Evolutionary conservation across 495 filamentous ascomycete species (phyloP).

Genomic region (Chaetomium tenue): DNA sequence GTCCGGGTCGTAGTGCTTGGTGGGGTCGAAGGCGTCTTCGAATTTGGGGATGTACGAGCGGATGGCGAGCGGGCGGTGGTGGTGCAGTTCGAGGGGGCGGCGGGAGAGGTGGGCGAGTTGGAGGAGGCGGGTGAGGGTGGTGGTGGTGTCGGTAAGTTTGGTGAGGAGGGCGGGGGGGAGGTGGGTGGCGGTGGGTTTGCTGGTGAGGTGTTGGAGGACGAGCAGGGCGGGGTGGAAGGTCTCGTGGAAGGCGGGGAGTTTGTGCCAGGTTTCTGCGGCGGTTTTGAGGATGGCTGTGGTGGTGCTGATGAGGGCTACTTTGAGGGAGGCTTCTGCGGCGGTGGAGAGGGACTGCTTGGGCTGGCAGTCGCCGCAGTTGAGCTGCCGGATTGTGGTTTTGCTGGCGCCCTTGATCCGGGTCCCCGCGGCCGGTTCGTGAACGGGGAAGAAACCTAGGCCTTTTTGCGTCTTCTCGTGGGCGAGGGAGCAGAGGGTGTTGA

Average conservation of each 20-base stretch:
- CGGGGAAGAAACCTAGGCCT: conserved; percentile 57
- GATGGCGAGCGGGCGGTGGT: conserved; percentile 86
- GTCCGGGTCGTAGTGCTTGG: conserved; percentile 94
- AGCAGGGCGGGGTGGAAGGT: conserved; percentile 61
- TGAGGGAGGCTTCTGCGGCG: conserved; percentile 47
- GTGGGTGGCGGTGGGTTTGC: conserved; percentile 51
- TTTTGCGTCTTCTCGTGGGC: conserved; percentile 51
- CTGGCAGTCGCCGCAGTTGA: conserved; percentile 55
- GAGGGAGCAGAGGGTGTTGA: conserved; percentile 72
- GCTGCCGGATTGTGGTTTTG: conserved; percentile 40
- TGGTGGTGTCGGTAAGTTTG: conserved; percentile 41
- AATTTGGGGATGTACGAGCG: conserved; percentile 90
- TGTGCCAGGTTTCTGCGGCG: conserved; percentile 62
- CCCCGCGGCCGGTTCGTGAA: conserved; percentile 55
- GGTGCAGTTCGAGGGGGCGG: conserved; percentile 79
- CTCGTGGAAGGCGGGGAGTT: conserved; percentile 69
- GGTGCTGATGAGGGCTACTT: conserved; percentile 58
- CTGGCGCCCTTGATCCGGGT: conserved; percentile 50
- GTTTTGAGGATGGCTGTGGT: conserved; percentile 56
- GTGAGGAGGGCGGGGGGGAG: conserved; percentile 43
- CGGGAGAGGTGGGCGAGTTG: conserved; percentile 58
- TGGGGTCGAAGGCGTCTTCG: conserved; percentile 90
- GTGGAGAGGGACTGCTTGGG: conserved; percentile 23
- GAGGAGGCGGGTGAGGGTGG: conserved; percentile 52
- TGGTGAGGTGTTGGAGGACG: conserved; percentile 55